Evolutionary conservation across 1,284 basidiomycete genomes (phyloP).

Genomic region (Cryptococcus sp.): DNA sequence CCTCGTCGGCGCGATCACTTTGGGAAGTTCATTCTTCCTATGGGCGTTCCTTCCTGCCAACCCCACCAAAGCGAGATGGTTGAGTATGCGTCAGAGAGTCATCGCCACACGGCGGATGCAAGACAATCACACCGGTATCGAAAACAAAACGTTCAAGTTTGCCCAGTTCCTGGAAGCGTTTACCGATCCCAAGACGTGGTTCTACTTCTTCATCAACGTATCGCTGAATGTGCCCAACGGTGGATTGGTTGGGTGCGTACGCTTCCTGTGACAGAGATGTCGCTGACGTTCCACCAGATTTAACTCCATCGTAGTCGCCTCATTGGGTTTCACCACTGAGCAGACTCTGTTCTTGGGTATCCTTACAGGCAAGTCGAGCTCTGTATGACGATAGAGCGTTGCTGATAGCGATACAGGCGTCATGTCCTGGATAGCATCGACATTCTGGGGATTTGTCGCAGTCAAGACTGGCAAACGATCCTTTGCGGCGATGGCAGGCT

Average conservation of each 20-base stretch:
- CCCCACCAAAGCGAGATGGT: background rate
- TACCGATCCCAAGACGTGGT: constrained; percentile 23
- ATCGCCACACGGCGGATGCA: constrained; percentile 8
- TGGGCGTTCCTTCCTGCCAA: background rate
- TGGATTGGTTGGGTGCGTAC: constrained; percentile 14
- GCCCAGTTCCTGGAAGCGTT: constrained; percentile 26
- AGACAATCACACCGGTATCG: constrained; percentile 26
- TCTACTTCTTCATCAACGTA: constrained; percentile 26
- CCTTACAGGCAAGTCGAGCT: constrained; percentile 17
- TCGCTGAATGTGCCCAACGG: constrained; percentile 25
- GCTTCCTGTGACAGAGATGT: background rate
- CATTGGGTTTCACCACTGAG: background rate
- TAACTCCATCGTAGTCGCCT: background rate
- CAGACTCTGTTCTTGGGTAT: constrained; percentile 13
- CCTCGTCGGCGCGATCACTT: constrained; percentile 1
- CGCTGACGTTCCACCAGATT: background rate
- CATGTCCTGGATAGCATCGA: constrained; percentile 29
- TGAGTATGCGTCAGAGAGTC: background rate
- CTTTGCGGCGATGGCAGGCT: constrained; percentile 9
- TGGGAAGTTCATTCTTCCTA: background rate
- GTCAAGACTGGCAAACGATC: constrained; percentile 17
- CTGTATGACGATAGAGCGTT: no score
- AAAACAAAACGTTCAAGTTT: constrained; percentile 29
- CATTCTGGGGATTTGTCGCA: constrained; percentile 27
- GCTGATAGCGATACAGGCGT: constrained; percentile 14